Evolutionary conservation across 805 yeast species (phyloP).

Genomic region (Sugiyamaella valdiviana): DNA sequence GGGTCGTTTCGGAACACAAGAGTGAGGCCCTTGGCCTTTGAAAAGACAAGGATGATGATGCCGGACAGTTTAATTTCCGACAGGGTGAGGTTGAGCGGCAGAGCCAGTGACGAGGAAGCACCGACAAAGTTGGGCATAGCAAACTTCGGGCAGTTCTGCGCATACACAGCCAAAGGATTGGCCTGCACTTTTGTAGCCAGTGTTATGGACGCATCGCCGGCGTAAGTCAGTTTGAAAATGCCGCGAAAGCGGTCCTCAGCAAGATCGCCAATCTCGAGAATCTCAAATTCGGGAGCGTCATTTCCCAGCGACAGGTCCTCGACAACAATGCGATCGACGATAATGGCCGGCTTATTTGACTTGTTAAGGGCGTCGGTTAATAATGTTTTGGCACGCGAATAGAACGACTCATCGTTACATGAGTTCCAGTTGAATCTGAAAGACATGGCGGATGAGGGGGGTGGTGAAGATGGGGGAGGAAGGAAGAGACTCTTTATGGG

Average conservation of each 20-base stretch:
- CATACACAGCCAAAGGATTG: conserved; percentile 67
- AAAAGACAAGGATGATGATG: conserved; percentile 77
- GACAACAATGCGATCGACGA: conserved; percentile 46
- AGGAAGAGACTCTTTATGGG: not conserved
- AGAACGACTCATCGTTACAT: conserved; percentile 59
- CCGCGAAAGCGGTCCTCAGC: conserved; percentile 48
- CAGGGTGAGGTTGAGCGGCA: conserved; percentile 71
- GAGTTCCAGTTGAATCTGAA: conserved; percentile 72
- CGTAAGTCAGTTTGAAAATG: conserved; percentile 63
- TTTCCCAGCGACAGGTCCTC: conserved; percentile 67
- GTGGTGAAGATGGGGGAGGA: not conserved
- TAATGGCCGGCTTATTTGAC: conserved; percentile 31
- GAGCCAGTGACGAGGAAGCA: conserved; percentile 61
- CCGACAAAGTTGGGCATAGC: conserved; percentile 61
- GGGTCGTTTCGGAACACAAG: conserved; percentile 87
- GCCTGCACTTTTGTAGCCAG: conserved; percentile 76
- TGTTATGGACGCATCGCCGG: conserved; percentile 67
- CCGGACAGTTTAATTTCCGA: conserved; percentile 69
- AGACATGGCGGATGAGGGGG: conserved; percentile 25
- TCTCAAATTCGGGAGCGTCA: conserved; percentile 66
- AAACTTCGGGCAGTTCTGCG: conserved; percentile 42
- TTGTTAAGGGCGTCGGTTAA: conserved; percentile 32
- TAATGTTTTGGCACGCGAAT: conserved; percentile 47
- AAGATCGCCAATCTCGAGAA: conserved; percentile 69
- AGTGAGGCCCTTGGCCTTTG: conserved; percentile 75